These are phyloP conservation scores for Haberlea rhodopensis DNA, from an alignment of 257 asterid genomes.

Conservation along the genomic window DNA sequence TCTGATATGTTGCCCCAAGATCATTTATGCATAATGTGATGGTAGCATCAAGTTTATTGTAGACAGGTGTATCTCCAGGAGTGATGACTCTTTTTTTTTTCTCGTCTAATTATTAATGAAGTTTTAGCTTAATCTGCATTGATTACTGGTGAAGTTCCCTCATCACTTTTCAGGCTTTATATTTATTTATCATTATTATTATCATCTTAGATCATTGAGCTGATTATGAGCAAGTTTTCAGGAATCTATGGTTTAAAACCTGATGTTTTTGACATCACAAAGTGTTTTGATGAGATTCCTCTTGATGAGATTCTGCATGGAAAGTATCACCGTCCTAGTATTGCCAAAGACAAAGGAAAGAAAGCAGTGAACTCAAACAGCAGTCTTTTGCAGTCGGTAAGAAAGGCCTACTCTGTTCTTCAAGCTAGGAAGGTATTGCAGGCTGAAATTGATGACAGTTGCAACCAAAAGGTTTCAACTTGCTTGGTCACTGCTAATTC, in stretches of 20 bases:
- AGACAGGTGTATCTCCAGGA: background rate
- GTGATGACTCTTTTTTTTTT: background rate
- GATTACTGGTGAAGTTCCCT: slow-evolving; percentile 2
- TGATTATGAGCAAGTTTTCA: slow-evolving; percentile 36
- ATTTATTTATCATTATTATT: background rate
- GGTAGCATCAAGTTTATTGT: slow-evolving; percentile 10
- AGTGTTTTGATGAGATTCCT: slow-evolving; percentile 60
- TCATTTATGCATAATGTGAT: slow-evolving; percentile 13
- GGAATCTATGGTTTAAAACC: slow-evolving; percentile 76
- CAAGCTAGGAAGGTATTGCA: slow-evolving; percentile 44
- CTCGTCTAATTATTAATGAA: background rate
- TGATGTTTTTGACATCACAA: slow-evolving; percentile 64
- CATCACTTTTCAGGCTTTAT: slow-evolving; percentile 14
- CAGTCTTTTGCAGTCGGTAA: slow-evolving; percentile 55
- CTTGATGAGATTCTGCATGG: slow-evolving; percentile 78
- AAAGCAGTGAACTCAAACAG: slow-evolving; percentile 46
- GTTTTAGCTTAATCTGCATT: slow-evolving; percentile 10
- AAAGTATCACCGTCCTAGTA: slow-evolving; percentile 43
- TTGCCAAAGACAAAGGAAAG: slow-evolving; percentile 61
- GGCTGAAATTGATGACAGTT: slow-evolving; percentile 42
- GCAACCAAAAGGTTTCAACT: slow-evolving; percentile 34
- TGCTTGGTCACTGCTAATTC: slow-evolving; percentile 29
- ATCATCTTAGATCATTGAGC: slow-evolving; percentile 19
- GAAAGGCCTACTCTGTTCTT: slow-evolving; percentile 65
- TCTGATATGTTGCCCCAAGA: background rate